These are phyloP conservation scores for Syncephalis fuscata DNA, from an alignment of 371 early-diverging fungal genomes.

Conservation along the genomic window DNA sequence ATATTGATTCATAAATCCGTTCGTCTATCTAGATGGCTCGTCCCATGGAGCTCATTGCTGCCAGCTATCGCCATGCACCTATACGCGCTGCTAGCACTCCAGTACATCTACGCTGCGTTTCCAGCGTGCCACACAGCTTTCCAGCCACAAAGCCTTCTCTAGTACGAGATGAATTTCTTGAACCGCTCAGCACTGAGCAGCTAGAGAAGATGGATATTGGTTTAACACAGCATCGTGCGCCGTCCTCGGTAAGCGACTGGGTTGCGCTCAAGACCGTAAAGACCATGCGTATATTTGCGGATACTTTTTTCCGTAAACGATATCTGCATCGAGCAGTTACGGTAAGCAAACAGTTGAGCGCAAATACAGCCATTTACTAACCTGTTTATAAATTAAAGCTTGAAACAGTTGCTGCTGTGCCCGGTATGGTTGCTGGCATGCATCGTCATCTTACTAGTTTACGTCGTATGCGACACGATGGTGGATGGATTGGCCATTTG, in stretches of 20 bases:
- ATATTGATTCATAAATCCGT: too few species aligned
- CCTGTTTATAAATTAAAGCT: not conserved
- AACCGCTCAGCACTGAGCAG: conserved; percentile 26
- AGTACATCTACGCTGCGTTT: too few species aligned
- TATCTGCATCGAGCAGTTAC: conserved; percentile 74
- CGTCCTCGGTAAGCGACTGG: conserved; percentile 35
- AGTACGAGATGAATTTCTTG: conserved; percentile 47
- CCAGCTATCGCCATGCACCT: too few species aligned
- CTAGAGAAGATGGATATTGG: conserved; percentile 49
- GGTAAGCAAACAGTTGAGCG: not conserved
- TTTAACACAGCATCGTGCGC: conserved; percentile 37
- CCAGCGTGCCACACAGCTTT: conserved; percentile 1
- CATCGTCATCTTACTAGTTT: conserved; percentile 71
- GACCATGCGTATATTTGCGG: conserved; percentile 47
- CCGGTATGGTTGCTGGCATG: conserved; percentile 85
- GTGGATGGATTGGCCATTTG: conserved; percentile 74
- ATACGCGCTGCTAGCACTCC: too few species aligned
- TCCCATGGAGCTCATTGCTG: too few species aligned
- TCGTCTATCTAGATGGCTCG: too few species aligned
- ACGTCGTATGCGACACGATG: conserved; percentile 64
- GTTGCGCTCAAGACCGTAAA: conserved; percentile 52
- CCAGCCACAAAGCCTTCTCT: conserved; percentile 27
- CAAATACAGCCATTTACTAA: not conserved
- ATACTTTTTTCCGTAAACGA: conserved; percentile 58
- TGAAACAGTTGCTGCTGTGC: conserved; percentile 27